Evolutionary conservation across 2,329 filamentous ascomycete genomes (phyloP).

Genomic region (Akanthomyces dipterigenus): DNA sequence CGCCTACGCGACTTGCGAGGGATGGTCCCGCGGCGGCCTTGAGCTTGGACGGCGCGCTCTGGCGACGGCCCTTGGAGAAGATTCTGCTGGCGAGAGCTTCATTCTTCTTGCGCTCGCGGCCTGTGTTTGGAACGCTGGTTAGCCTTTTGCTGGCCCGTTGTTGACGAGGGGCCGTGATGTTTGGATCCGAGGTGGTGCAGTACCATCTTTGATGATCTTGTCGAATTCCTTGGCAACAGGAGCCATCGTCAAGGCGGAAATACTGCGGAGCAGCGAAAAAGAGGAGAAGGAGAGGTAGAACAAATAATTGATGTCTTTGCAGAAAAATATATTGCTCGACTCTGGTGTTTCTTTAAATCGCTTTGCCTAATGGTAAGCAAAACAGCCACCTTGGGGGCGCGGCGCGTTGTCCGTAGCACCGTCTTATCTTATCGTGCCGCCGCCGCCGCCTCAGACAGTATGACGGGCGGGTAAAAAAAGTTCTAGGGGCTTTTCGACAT

Average conservation of each 20-base stretch:
- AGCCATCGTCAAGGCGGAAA: constrained; percentile 1
- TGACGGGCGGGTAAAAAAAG: not conserved
- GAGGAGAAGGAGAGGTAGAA: not conserved
- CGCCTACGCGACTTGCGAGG: constrained; percentile 64
- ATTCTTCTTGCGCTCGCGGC: constrained; percentile 64
- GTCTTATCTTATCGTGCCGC: constrained; percentile 9
- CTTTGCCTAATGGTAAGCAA: not conserved
- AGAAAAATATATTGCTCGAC: not conserved
- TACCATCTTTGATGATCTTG: constrained; percentile 16
- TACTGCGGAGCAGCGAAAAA: not conserved
- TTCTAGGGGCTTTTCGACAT: not conserved
- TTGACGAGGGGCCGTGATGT: not conserved
- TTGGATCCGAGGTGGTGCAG: not conserved
- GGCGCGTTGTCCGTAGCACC: constrained; percentile 8
- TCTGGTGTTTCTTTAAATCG: not conserved
- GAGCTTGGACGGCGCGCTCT: constrained; percentile 47
- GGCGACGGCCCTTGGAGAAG: constrained; percentile 54
- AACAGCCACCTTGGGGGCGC: not conserved
- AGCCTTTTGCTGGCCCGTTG: not conserved
- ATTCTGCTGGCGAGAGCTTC: constrained; percentile 66
- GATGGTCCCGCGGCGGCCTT: constrained; percentile 44
- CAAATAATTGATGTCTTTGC: not conserved
- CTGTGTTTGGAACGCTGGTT: constrained; percentile 26
- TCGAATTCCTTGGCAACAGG: constrained; percentile 15
- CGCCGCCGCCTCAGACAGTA: not conserved